A percentile compares a stretch with the other conserved stretches of the same genome.
phyloP scores from a whole-genome alignment of 352 stramenopile genomes.

The Phytophthora pseudosyringae region DNA sequence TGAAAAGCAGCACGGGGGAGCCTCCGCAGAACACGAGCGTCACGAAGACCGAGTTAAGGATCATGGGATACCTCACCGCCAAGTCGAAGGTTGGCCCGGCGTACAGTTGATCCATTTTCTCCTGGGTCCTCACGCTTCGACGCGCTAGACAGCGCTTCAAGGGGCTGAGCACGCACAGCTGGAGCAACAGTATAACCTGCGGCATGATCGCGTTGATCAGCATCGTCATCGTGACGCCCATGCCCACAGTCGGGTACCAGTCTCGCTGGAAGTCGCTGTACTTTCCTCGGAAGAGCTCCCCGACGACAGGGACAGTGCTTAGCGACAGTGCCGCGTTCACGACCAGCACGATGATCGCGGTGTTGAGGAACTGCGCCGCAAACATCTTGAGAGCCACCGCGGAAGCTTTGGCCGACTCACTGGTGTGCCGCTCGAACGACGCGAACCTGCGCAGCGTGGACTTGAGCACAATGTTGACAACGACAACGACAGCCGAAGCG shows the following conservation, averaged over 20 bases:
- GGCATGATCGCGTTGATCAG: constrained; percentile 81
- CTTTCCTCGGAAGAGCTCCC: constrained; percentile 77
- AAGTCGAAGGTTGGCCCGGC: constrained; percentile 77
- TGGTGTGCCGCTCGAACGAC: constrained; percentile 78
- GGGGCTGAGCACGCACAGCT: constrained; percentile 67
- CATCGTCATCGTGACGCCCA: constrained; percentile 89
- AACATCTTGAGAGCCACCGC: constrained; percentile 85
- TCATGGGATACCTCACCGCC: constrained; percentile 78
- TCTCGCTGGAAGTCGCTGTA: constrained; percentile 85
- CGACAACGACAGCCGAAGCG: constrained; percentile 67
- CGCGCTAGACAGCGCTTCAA: constrained; percentile 47
- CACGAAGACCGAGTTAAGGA: constrained; percentile 88
- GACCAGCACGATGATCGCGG: constrained; percentile 79
- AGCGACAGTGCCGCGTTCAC: constrained; percentile 73
- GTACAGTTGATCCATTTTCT: constrained; percentile 83
- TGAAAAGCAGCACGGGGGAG: constrained; percentile 81
- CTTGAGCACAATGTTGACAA: constrained; percentile 83
- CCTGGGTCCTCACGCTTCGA: constrained; percentile 65
- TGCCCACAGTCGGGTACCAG: constrained; percentile 89
- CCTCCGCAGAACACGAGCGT: constrained; percentile 85
- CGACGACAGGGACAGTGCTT: constrained; percentile 46
- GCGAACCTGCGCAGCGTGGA: constrained; percentile 71
- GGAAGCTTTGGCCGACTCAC: constrained; percentile 79
- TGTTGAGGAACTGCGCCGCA: constrained; percentile 83
- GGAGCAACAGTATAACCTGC: constrained; percentile 61